phyloP scores from a whole-genome alignment of 1,139 yeast genomes.

The Hyphopichia fennica region DNA sequence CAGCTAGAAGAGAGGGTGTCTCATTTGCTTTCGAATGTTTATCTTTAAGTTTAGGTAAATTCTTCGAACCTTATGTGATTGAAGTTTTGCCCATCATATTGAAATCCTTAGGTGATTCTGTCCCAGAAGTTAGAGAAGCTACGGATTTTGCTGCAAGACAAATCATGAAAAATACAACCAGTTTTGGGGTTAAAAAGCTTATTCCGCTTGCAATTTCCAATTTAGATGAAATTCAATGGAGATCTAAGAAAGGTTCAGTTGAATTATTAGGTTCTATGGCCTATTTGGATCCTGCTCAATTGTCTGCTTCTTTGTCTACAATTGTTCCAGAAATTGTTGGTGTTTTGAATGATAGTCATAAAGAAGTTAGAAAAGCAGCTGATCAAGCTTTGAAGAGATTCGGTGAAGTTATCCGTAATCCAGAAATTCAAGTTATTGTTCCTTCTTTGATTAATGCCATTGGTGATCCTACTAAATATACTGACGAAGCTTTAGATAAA shows the following conservation, averaged over 20 bases:
- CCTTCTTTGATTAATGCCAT: constrained; percentile 91
- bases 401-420: constrained; percentile 96
- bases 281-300: constrained; percentile 89
- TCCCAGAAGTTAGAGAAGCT: constrained; percentile 84
- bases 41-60: constrained; percentile 70
- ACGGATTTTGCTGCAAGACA: constrained; percentile 84
- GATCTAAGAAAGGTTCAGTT: constrained; percentile 95
- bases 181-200: constrained; percentile 86
- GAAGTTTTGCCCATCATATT: constrained; percentile 82
- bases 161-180: constrained; percentile 89
- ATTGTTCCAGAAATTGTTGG: constrained; percentile 97
- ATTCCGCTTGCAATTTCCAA: constrained; percentile 89
- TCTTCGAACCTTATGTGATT: constrained; percentile 91
- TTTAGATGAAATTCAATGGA: constrained; percentile 90
- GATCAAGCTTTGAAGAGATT: constrained; percentile 84
- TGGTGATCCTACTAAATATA: constrained; percentile 89
- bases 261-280: constrained; percentile 98
- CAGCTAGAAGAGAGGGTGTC: constrained; percentile 81
- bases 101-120: constrained; percentile 79
- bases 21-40: constrained; percentile 84
- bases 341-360: constrained; percentile 91
- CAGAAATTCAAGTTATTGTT: constrained; percentile 89
- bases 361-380: constrained; percentile 95
- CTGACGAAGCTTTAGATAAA: constrained; percentile 85
- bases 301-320: constrained; percentile 82